A percentile compares a stretch with the other conserved stretches of the same genome.
Evolutionary conservation across 495 filamentous ascomycete genomes (phyloP).

Genomic region (Daldinia loculata): DNA sequence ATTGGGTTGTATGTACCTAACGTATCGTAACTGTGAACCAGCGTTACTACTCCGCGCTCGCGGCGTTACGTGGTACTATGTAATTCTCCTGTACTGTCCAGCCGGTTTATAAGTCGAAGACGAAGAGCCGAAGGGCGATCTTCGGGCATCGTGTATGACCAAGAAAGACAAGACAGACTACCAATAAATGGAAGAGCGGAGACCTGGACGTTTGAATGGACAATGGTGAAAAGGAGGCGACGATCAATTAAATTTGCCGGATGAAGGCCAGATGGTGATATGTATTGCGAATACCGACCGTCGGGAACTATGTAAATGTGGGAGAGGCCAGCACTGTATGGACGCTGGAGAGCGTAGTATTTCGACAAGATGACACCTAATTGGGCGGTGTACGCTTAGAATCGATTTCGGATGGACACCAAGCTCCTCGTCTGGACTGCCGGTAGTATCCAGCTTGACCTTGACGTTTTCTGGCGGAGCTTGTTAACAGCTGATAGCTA

Average conservation of each 20-base stretch:
- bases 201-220: conserved; percentile 6
- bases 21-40: not conserved
- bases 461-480: conserved; percentile 14
- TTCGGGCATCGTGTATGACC: not conserved
- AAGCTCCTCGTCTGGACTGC: conserved; percentile 8
- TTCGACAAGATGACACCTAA: not conserved
- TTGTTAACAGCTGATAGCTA: not conserved
- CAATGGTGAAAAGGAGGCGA: conserved; percentile 29
- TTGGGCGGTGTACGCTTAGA: conserved; percentile 2
- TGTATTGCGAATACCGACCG: conserved; percentile 28
- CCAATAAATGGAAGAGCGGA: not conserved
- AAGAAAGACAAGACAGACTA: not conserved
- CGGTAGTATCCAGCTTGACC: conserved; percentile 17
- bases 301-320: conserved; percentile 18
- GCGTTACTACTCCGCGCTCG: too few relatives aligned
- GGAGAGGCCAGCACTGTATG: conserved; percentile 18
- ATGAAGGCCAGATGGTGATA: conserved; percentile 28
- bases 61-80: not conserved
- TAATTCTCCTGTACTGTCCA: not conserved
- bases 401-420: not conserved
- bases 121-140: conserved; percentile 16
- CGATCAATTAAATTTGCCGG: conserved; percentile 43
- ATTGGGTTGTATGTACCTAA: not conserved
- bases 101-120: not conserved
- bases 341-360: conserved; percentile 2